Conservation (phyloP, 495 filamentous ascomycete genomes). For the Aspergillus biplanus region DNA sequence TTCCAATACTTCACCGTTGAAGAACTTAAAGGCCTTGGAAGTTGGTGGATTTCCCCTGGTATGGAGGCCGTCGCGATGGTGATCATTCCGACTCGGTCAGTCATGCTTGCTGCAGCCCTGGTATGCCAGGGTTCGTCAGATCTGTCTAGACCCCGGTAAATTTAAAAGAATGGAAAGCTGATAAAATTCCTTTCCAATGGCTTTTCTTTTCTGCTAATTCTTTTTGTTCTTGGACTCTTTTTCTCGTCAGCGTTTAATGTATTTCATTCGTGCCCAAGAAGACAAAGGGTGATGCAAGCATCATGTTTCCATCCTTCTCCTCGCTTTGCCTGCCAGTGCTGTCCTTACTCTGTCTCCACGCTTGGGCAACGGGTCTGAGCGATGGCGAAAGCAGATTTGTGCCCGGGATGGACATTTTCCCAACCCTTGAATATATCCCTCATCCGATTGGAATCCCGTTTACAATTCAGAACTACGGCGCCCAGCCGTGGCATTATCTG, state of each 20-base stretch:
- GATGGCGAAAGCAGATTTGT: slow-evolving; percentile 1
- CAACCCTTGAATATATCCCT: slow-evolving; percentile 15
- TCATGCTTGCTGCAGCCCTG: slow-evolving; percentile 6
- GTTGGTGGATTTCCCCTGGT: slow-evolving; percentile 2
- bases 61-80: slow-evolving; percentile 18
- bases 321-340: not conserved
- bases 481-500: slow-evolving; percentile 26
- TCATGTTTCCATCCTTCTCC: slow-evolving; percentile 5
- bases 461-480: slow-evolving; percentile 19
- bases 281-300: not conserved
- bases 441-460: slow-evolving; percentile 30
- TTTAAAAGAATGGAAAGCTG: slow-evolving; percentile 8
- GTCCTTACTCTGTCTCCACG: slow-evolving; percentile 1
- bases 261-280: not conserved
- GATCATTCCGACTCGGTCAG: slow-evolving; percentile 8
- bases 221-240: not conserved
- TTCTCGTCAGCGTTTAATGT: slow-evolving; percentile 6
- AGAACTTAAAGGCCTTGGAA: not conserved
- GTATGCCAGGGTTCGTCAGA: slow-evolving; percentile 14
- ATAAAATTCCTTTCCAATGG: not conserved
- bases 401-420: slow-evolving; percentile 6
- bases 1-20: no score
- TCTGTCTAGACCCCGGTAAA: not conserved
- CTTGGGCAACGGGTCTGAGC: slow-evolving; percentile 2
- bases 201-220: not conserved